Conservation (phyloP, 1,139 yeast genomes). For the Entelexis paramagnoliae region DNA sequence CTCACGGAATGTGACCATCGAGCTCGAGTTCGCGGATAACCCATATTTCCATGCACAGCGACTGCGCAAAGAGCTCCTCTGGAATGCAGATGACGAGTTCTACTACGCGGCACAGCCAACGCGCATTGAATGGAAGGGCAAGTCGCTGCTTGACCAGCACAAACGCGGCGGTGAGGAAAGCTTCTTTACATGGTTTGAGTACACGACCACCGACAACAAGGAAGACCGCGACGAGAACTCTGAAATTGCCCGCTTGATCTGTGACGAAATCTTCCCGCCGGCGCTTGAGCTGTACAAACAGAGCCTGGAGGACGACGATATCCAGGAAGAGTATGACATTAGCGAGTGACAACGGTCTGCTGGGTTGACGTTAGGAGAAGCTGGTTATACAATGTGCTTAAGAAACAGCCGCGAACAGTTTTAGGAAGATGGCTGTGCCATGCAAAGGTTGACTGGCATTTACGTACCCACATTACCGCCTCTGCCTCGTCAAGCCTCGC, state of each 20-base stretch:
- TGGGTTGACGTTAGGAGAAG: no score
- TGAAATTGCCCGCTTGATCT: conserved; percentile 31
- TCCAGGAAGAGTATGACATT: conserved; percentile 23
- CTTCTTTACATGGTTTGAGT: conserved; percentile 34
- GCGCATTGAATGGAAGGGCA: conserved; percentile 32
- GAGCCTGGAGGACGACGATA: conserved; percentile 19
- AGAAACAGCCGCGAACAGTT: no score
- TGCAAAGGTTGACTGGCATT: no score
- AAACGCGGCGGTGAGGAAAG: conserved; percentile 28
- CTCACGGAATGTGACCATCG: conserved; percentile 29
- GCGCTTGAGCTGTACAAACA: conserved; percentile 32
- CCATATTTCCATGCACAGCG: conserved; percentile 27
- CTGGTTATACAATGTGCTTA: no score
- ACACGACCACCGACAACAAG: conserved; percentile 30
- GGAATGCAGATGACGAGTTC: conserved; percentile 18
- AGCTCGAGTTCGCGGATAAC: conserved; percentile 32
- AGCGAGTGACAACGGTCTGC: conserved; percentile 18
- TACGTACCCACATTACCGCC: no score
- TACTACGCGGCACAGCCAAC: conserved; percentile 28
- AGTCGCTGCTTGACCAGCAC: conserved; percentile 27
- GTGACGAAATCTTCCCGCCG: conserved; percentile 35
- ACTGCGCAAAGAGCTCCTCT: conserved; percentile 27
- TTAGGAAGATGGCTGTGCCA: no score
- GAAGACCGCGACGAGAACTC: conserved; percentile 27
- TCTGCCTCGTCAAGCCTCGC: no score